Evolutionary conservation across 192 early-diverging fungal species (phyloP).

Genomic region (Backusella tarrabulga): DNA sequence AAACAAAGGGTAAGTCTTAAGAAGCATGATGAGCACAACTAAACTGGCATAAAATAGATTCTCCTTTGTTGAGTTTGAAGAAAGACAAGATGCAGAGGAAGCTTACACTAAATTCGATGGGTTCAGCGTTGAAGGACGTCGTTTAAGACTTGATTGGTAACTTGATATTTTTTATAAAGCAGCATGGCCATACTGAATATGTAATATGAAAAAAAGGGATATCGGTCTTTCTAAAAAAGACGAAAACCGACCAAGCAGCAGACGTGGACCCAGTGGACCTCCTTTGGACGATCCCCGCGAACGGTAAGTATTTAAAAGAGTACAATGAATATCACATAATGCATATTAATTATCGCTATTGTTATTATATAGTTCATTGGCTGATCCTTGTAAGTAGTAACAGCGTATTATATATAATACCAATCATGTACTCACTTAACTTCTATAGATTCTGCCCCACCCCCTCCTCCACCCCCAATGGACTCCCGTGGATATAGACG

Average conservation of each 20-base stretch:
- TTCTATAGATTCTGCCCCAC: background rate
- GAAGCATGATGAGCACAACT: background rate
- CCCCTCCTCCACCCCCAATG: conserved; percentile 5
- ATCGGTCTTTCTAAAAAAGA: conserved; percentile 26
- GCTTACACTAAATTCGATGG: conserved; percentile 61
- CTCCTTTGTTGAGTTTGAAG: conserved; percentile 74
- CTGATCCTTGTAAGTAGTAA: background rate
- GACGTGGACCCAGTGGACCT: conserved; percentile 5
- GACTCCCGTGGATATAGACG: conserved; percentile 16
- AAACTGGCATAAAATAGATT: conserved; percentile 47
- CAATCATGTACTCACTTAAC: background rate
- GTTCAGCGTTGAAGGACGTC: conserved; percentile 53
- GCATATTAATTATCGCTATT: background rate
- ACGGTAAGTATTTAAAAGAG: background rate
- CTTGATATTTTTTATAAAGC: background rate
- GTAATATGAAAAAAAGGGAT: conserved; percentile 5
- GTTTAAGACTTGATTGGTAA: conserved; percentile 55
- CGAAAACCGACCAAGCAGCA: conserved; percentile 8
- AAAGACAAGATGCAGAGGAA: conserved; percentile 60
- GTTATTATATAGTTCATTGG: background rate
- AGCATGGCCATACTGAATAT: too few species aligned
- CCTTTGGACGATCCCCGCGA: conserved; percentile 13
- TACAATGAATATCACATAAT: background rate
- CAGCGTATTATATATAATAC: background rate
- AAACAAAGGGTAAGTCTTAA: conserved; percentile 69